Base-by-base conservation (phyloP, 129 eudicot species). In the Pseudognaphalium luteoalbum region DNA sequence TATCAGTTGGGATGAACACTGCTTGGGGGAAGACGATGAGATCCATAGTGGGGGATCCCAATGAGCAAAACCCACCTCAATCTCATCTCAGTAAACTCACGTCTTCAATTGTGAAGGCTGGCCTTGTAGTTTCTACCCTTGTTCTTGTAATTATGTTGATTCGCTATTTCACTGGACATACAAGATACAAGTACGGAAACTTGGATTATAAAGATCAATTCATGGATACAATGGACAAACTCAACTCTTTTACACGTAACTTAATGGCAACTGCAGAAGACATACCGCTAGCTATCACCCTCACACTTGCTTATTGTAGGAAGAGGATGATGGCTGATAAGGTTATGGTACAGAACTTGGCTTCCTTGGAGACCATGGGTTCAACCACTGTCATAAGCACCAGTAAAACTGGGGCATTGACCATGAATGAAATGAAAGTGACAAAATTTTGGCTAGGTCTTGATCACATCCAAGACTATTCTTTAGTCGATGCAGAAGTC, bases 331-430 rank as follows among this genome's bases (percentile, higher is more conserved):
- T 92, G 98, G 86, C 52, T 20, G 93, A 92, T 81, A 88, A 87
- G 34, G 98, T 93, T 32, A 89, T 90, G 96, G 96, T 87, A 37
- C 83, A 96, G 70, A 92, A 89, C 76, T 81, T 87, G 11, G 89
- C 98, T 2, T 93, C 96, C 19, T 89, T 93, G 68, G 97, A 92
- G 76, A 92, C 97, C 6, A 89, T 92, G 97, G 97, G 97, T 30
- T 89, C 96, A 0, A 93, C 96, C 57, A 92, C 96, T 0, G 90
- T 85, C 56, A 89, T 92, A 62, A 89, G 97, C 78, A 89, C 96
- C 0, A 93, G 87, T 25, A 92, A 89, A 79, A 92, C 96, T 1
- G 97, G 97, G 10, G 89, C 93, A 4, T 65, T 92, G 64, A 92
- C 97, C 15, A 60, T 89, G 83, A 92, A 92, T 67, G 83, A 83